Evolutionary conservation across 2,329 filamentous ascomycete genomes (phyloP).

Genomic region (Fusarium heterosporum): DNA sequence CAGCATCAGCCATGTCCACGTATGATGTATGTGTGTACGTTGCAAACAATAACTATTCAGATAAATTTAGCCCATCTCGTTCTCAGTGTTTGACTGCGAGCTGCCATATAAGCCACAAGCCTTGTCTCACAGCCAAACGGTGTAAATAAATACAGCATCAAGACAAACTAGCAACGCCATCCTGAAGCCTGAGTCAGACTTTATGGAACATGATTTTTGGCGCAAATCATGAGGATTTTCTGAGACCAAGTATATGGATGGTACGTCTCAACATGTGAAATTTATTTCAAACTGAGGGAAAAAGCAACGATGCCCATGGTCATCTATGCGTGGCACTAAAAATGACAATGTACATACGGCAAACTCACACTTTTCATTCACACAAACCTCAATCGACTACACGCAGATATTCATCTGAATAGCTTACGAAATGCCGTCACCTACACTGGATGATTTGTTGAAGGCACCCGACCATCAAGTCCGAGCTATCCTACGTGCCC

Average conservation of each 20-base stretch:
- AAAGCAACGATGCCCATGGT: not conserved
- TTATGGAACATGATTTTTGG: not conserved
- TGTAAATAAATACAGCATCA: not conserved
- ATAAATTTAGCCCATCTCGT: not conserved
- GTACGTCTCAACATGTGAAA: slow-evolving; percentile 21
- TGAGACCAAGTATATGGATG: not conserved
- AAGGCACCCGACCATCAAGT: slow-evolving; percentile 19
- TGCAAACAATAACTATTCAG: not conserved
- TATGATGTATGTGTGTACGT: not conserved
- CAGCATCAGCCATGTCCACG: not conserved
- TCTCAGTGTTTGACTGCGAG: not conserved
- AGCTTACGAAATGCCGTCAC: not conserved
- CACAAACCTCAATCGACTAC: not conserved
- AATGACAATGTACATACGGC: not conserved
- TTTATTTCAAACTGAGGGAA: not conserved
- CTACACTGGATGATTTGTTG: not conserved
- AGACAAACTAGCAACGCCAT: not conserved
- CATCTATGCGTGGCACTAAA: not conserved
- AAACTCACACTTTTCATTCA: not conserved
- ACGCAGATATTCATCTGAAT: not conserved
- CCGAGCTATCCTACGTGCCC: slow-evolving; percentile 25
- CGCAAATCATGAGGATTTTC: not conserved
- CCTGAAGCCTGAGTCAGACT: not conserved
- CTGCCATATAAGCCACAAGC: not conserved
- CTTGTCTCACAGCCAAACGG: slow-evolving; percentile 12